Evolutionary conservation across 2,329 filamentous ascomycete species (phyloP), one percentile per base, ranked within the genome.

Genomic region (Diaporthe amygdali): DNA sequence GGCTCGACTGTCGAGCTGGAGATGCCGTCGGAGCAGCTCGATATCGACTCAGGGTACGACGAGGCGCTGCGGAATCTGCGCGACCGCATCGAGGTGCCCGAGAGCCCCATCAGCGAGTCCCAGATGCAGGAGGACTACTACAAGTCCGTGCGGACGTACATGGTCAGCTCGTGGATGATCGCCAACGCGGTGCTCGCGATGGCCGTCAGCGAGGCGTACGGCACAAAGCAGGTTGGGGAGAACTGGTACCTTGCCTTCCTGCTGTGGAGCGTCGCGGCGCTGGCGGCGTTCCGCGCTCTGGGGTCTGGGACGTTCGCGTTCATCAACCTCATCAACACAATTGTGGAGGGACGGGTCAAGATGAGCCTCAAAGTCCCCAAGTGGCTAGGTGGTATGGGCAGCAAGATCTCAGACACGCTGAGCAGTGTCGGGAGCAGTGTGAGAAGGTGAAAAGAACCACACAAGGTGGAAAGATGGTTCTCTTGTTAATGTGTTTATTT

Each of bases 111-210:
- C 20, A 91, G 89, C 52, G 96, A 98, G 76, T 86, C 89, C 0
- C 96, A 98, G 83, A 84, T 95, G 82, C 96, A 99, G 81, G 96
- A 99, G 82, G 96, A 99, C 83, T 99, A 99, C 88, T 99, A 99
- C 88, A 94, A 95, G 81, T 94, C 93, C 49, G 96, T 99, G 66
- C 91, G 96, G 68, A 99, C 96, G 0, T 99, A 99, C 90, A 97
- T 99, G 92, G 96, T 99, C 15, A 91, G 97, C 52, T 88, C 92
- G 56, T 99, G 96, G 96, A 94, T 99, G 89, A 88, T 97, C 44
- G 90, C 91, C 77, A 99, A 99, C 81, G 94, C 93, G 4, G 90
- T 97, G 72, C 90, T 99, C 46, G 96, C 94, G 79, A 99, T 99
- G 96, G 90, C 93, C 2, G 92, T 98, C 17, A 93, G 90, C 6